Percentiles rank a stretch among this genome's conserved stretches.
Evolutionary conservation across 2,329 filamentous ascomycete genomes (phyloP).

Genomic region (Epichloe uncinata): DNA sequence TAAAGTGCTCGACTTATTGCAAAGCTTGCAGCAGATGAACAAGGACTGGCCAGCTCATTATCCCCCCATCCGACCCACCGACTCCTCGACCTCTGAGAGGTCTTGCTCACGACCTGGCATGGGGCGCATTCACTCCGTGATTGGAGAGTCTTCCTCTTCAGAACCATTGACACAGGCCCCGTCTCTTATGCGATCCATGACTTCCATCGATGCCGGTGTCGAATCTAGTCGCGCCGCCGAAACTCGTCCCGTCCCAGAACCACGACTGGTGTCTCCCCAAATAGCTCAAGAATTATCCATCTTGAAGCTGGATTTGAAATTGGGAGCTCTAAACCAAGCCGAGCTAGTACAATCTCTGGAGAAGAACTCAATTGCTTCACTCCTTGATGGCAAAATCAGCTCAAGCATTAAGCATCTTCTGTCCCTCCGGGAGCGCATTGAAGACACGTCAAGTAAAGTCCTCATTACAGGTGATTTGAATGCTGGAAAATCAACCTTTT

Average conservation of each 20-base stretch:
- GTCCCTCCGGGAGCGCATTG: constrained; percentile 80
- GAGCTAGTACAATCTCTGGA: constrained; percentile 92
- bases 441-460: constrained; percentile 95
- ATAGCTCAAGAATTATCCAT: constrained; percentile 94
- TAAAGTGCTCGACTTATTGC: constrained; percentile 70
- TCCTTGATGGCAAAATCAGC: constrained; percentile 87
- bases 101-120: constrained; percentile 47
- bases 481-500: constrained; percentile 96
- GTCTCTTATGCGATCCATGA: constrained; percentile 54
- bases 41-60: constrained; percentile 89
- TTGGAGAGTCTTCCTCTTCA: constrained; percentile 31
- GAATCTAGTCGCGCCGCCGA: constrained; percentile 67
- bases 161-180: constrained; percentile 30
- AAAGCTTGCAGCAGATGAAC: constrained; percentile 79
- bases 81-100: constrained; percentile 27
- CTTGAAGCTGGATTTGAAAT: constrained; percentile 84
- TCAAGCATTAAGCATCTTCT: constrained; percentile 86
- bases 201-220: constrained; percentile 45
- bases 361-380: constrained; percentile 76
- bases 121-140: constrained; percentile 48
- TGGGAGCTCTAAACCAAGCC: constrained; percentile 72
- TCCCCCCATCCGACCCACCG: constrained; percentile 61
- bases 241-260: constrained; percentile 49
- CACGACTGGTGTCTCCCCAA: constrained; percentile 77
- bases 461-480: constrained; percentile 92